These are phyloP conservation scores for Colletotrichum sp. DNA, from an alignment of 2,329 filamentous ascomycete species.

Conservation along the genomic window DNA sequence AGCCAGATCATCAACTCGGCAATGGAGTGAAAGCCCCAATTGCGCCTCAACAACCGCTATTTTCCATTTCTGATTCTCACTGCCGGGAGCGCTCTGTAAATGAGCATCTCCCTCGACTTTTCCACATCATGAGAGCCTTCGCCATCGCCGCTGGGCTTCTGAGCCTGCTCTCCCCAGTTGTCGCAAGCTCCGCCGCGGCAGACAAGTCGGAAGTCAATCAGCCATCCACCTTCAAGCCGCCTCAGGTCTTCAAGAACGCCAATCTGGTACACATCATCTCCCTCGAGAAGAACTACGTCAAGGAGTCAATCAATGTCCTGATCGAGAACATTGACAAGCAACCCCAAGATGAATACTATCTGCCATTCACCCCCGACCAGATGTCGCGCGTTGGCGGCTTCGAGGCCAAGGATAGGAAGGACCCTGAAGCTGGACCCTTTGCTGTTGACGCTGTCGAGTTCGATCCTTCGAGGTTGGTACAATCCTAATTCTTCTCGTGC, in stretches of 20 bases:
- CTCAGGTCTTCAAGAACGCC: constrained; percentile 90
- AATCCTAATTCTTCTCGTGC: background rate
- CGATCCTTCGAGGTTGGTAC: constrained; percentile 60
- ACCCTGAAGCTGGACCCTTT: constrained; percentile 71
- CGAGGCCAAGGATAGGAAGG: constrained; percentile 93
- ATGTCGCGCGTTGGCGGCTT: constrained; percentile 82
- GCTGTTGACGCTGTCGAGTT: constrained; percentile 71
- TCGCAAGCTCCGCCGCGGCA: constrained; percentile 42
- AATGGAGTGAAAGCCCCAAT: constrained; percentile 25
- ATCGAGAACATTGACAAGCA: constrained; percentile 84
- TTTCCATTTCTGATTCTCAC: constrained; percentile 15
- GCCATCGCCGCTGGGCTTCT: constrained; percentile 62
- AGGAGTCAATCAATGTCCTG: constrained; percentile 92
- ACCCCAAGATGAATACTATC: constrained; percentile 87
- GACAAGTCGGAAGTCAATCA: constrained; percentile 58
- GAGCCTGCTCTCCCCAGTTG: constrained; percentile 58
- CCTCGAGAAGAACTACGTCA: constrained; percentile 88
- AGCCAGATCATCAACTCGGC: constrained; percentile 24
- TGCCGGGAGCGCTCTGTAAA: constrained; percentile 28
- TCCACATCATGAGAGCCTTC: constrained; percentile 50
- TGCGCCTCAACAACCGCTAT: constrained; percentile 15
- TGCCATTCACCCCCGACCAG: constrained; percentile 81
- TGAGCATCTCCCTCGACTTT: constrained; percentile 27
- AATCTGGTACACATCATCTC: constrained; percentile 92
- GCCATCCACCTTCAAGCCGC: constrained; percentile 77